Conservation (phyloP, 176 grass and related monocot species). For the Triticum dicoccoides region DNA sequence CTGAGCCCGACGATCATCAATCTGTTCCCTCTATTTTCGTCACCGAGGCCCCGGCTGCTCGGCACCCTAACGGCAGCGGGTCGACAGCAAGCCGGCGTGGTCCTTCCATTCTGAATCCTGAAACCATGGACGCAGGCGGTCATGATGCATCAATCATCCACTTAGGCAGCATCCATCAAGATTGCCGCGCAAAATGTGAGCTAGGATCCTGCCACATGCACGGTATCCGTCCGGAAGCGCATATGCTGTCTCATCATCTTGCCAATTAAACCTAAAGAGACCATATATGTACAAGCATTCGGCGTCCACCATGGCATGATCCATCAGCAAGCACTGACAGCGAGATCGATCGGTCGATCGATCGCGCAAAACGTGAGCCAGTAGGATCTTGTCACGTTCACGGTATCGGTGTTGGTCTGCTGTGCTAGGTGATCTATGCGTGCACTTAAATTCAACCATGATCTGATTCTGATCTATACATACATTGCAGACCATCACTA, state of each 20-base stretch:
- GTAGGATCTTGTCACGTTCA: background rate
- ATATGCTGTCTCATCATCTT: background rate
- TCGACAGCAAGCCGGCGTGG: background rate
- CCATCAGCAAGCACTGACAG: too few species aligned
- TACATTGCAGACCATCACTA: too few species aligned
- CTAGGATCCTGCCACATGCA: constrained; percentile 9
- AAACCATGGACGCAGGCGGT: too few species aligned
- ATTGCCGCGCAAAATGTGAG: background rate
- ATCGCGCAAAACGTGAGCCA: background rate
- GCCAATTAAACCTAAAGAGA: background rate
- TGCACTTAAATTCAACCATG: background rate
- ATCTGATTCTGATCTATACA: too few species aligned
- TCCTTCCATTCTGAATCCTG: background rate
- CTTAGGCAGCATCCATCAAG: background rate
- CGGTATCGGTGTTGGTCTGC: background rate
- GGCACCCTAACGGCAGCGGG: background rate
- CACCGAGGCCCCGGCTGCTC: background rate
- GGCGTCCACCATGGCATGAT: background rate
- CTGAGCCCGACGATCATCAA: background rate
- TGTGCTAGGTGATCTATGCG: background rate
- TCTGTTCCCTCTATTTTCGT: too few species aligned
- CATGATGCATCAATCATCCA: background rate
- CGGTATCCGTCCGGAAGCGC: background rate
- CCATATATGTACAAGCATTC: background rate
- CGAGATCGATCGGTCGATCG: background rate